Conservation (phyloP, 768 basidiomycete species). For the Termitomyces bulborhizus region DNA sequence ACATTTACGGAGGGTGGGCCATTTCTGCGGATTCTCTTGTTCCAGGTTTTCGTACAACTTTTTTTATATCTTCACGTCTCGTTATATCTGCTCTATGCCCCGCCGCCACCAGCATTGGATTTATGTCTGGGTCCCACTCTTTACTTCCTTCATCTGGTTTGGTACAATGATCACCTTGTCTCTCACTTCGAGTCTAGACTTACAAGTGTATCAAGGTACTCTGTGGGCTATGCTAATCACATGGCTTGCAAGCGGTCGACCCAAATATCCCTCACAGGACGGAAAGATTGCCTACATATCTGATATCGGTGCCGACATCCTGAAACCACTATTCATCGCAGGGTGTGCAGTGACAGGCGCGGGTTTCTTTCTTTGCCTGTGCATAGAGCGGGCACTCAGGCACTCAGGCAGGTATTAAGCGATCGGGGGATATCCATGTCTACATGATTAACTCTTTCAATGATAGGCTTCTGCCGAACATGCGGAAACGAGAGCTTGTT, state of each 20-base stretch:
- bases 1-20: background rate
- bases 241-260: constrained; percentile 63
- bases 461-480: constrained; percentile 49
- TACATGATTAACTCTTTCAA: background rate
- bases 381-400: constrained; percentile 56
- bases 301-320: constrained; percentile 64
- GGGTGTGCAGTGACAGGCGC: constrained; percentile 59
- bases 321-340: constrained; percentile 72
- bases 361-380: constrained; percentile 54
- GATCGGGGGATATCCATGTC: background rate
- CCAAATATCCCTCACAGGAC: constrained; percentile 50
- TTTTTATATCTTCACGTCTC: background rate
- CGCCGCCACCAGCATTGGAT: constrained; percentile 40
- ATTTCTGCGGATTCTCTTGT: background rate
- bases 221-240: constrained; percentile 66
- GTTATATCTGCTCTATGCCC: constrained; percentile 15
- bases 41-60: background rate
- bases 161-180: constrained; percentile 24
- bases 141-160: constrained; percentile 62
- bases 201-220: constrained; percentile 29
- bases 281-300: constrained; percentile 68
- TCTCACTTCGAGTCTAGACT: background rate
- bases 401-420: constrained; percentile 51
- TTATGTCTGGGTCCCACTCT: constrained; percentile 60
- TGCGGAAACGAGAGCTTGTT: constrained; percentile 50